Base-by-base conservation (phyloP, 345 rosid genomes). In the Conringia planisiliqua region DNA sequence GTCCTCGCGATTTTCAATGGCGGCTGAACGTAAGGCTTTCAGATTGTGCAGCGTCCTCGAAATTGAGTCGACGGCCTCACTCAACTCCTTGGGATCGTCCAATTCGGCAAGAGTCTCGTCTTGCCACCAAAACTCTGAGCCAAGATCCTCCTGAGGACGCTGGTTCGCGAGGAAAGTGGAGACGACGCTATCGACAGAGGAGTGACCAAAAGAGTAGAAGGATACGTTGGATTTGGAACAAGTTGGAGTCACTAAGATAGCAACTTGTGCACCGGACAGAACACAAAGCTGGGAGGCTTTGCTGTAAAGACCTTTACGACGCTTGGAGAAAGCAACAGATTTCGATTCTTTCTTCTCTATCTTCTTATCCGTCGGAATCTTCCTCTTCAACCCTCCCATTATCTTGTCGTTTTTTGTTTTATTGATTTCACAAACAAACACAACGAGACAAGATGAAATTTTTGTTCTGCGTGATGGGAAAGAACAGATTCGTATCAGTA, bases 171-270 rank as follows among this genome's bases (percentile, higher is more conserved):
- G 80, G 46, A 77, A 77, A 46, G 76, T 61, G 12, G 35, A 24
- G 10, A 77, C 76, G 7, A 77, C 76, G 35, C 0, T 3, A 47
- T 70, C 76, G 0, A 46, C 78, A 1, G 78, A 78, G 0, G 78
- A 68, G 33, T 78, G 78, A 2, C 78, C 78, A 5, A 78, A 78
- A 3, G 52, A 59, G 74, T 42, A 61, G 44, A 72, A 66, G 8
- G 73, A 66, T 0, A 2, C 65, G 13, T 39, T 20, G 16, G 80
- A 71, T 0, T 63, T 30, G 12, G 62, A 13, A 48, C 68, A 77
- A 1, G 46, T 14, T 2, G 78, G 73, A 51, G 74, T 50, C 0
- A 39, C 35, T 33, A 67, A 35, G 26, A 78, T 26, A 5, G 73
- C 78, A 5, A 61, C 57, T 20, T 72, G 58, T 0, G 60, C 64